Evolutionary conservation across 2,329 filamentous ascomycete genomes (phyloP), one percentile per base, ranked within the genome.

Genomic region (Hypocreales sp.): DNA sequence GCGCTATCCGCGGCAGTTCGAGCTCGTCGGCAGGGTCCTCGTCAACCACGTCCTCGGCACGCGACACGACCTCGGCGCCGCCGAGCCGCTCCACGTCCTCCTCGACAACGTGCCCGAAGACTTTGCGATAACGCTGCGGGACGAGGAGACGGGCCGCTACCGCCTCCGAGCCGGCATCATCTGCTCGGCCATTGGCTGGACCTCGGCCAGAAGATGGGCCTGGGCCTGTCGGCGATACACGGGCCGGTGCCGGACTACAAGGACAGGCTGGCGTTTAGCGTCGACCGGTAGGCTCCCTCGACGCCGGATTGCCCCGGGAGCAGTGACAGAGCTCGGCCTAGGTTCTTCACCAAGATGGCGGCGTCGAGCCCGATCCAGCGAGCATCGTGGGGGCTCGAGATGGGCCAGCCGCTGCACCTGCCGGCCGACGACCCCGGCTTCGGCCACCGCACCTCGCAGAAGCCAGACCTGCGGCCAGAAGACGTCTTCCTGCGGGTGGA

Each of bases 211-310:
- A 90, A 92, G 55, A 73, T 90, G 29, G 80, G 79, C 0, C 51
- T 74, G 37, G 64, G 65, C 14, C 55, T 92, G 10, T 60, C 73
- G 8, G 65, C 72, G 31, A 87, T 92, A 33, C 83, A 92, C 44
- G 53, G 53, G 1, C 62, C 67, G 1, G 77, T 92, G 14, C 82
- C 83, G 0, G 79, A 90, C 40, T 92, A 87, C 48, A 79, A 79
- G 38, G 76, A 81, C 46, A 92, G 86, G 56, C 84, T 92, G 78
- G 68, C 78, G 20, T 79, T 83, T 36, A 84, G 78, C 22, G 86
- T 92, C 77, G 81, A 92, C 42, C 64, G 80, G 68, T 82, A 53
- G 27, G 64, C 43, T 23, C 14, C 16, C 7, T n/a, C n/a, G n/a
- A n/a, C 24, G n/a, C n/a, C 6, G 9, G 16, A 4, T 13, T 24